Evolutionary conservation across 2,329 filamentous ascomycete genomes (phyloP), one percentile per base, ranked within the genome.

Genomic region (Verticillium dahliae): DNA sequence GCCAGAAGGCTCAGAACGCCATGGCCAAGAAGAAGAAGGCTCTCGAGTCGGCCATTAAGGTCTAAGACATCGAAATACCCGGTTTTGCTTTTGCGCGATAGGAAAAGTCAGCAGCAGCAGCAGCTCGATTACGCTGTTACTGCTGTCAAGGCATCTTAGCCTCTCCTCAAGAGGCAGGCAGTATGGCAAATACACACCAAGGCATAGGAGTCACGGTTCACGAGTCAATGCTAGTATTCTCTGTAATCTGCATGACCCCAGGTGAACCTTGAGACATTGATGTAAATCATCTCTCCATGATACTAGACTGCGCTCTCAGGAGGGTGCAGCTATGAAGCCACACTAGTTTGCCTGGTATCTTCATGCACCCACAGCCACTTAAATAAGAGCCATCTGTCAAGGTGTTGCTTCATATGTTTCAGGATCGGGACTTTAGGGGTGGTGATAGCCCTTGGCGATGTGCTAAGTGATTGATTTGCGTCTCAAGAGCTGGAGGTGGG

Each of bases 31-130:
- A 91, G 85, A 86, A 90, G 82, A 97, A 97, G 90, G 92, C 93
- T 76, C 75, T 95, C 67, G 95, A 98, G 82, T 81, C 81, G 75
- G 93, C 95, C 78, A 92, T 97, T 87, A 98, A 98, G 90, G 96
- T 99, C 84, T 99, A 96, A 78, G 68, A 69, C 70, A 69, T 70
- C 68, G 71, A 70, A 41, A 58, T 58, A 58, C 57, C 57, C 57
- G 15, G 34, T 37, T 52, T 37, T 57, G 55, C 33, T 50, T 45
- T 41, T 31, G 57, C 57, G 57, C 22, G 39, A 58, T 45, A 50
- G 57, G 57, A 52, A 52, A 52, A 52, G 45, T 52, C 45, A 18
- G 45, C 45, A 52, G 50, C 27, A 9, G 57, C 31, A 41, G 27
- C 57, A 33, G 27, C 39, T 52, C 31, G 18, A 58, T n/a, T 35